Evolutionary conservation across 441 rosid genomes (phyloP).

Genomic region (Populus hybrid): DNA sequence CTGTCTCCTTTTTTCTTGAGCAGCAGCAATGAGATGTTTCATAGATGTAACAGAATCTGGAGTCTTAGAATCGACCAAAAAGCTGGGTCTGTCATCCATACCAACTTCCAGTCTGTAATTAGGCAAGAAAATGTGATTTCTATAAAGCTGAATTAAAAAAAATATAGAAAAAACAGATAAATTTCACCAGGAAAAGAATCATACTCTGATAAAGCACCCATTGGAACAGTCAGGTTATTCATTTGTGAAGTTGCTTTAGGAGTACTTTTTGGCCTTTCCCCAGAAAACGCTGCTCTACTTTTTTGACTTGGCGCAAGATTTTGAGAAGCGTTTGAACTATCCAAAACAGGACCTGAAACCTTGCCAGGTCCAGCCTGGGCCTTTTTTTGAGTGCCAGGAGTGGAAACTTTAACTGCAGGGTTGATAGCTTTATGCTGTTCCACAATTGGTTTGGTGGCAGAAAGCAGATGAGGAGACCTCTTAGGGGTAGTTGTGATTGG

Average conservation of each 20-base stretch:
- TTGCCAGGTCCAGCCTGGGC: constrained; percentile 46
- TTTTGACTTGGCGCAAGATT: constrained; percentile 50
- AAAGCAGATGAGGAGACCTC: constrained; percentile 43
- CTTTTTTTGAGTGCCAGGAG: constrained; percentile 44
- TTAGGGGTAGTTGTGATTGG: constrained; percentile 42
- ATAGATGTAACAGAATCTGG: constrained; percentile 69
- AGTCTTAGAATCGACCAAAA: constrained; percentile 46
- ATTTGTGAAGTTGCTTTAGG: constrained; percentile 45
- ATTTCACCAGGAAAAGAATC: constrained; percentile 38
- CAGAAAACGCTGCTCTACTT: constrained; percentile 45
- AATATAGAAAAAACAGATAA: constrained; percentile 33
- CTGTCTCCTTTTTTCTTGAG: constrained; percentile 90
- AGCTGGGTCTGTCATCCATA: constrained; percentile 47
- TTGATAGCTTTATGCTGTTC: constrained; percentile 43
- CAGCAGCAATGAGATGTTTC: constrained; percentile 97
- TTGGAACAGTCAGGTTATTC: constrained; percentile 33
- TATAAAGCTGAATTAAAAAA: constrained; percentile 17
- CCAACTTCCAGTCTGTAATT: constrained; percentile 47
- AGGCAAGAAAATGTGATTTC: constrained; percentile 15
- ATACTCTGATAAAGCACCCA: constrained; percentile 45
- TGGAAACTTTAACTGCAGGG: constrained; percentile 39
- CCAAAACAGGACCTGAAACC: constrained; percentile 39
- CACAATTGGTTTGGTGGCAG: constrained; percentile 31
- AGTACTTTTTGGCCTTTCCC: constrained; percentile 53
- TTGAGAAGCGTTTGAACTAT: constrained; percentile 40